Evolutionary conservation across 495 filamentous ascomycete species (phyloP).

Genomic region (Paragyromitra xinjiangensis): DNA sequence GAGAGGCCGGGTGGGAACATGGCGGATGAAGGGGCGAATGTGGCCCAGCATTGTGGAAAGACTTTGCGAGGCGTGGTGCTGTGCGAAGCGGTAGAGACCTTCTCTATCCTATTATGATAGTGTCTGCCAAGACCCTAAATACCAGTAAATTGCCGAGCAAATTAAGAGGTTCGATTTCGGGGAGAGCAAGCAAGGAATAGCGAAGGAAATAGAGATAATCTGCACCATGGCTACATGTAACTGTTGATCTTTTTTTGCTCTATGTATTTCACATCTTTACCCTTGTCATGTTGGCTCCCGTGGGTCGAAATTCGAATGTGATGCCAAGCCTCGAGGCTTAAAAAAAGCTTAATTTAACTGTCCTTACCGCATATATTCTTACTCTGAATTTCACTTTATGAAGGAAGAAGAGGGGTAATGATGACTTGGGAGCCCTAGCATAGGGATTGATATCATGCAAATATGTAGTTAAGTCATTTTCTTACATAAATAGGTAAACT

Average conservation of each 20-base stretch:
- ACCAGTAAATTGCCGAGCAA: not conserved
- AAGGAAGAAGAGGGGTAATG: not conserved
- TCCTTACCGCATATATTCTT: not conserved
- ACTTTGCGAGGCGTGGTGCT: not conserved
- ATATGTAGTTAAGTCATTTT: not conserved
- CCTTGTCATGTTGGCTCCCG: not conserved
- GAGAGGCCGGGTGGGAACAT: slow-evolving; percentile 11
- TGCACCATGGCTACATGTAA: not conserved
- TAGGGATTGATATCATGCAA: not conserved
- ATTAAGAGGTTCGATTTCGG: not conserved
- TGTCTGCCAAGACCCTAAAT: slow-evolving; percentile 9
- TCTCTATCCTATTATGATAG: not conserved
- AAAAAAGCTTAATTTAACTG: slow-evolving; percentile 35
- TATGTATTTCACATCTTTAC: not conserved
- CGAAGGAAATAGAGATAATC: not conserved
- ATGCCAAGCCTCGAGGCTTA: slow-evolving; percentile 45
- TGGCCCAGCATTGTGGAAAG: slow-evolving; percentile 22
- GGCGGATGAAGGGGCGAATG: slow-evolving; percentile 15
- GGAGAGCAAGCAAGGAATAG: not conserved
- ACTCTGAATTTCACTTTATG: not conserved
- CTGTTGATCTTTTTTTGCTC: not conserved
- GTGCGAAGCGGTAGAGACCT: not conserved
- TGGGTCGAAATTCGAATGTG: not conserved
- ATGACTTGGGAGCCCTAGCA: not conserved
- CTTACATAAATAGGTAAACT: not conserved